Conservation (phyloP, 2,329 filamentous ascomycete species). For the Paraconiothyrium brasiliense region DNA sequence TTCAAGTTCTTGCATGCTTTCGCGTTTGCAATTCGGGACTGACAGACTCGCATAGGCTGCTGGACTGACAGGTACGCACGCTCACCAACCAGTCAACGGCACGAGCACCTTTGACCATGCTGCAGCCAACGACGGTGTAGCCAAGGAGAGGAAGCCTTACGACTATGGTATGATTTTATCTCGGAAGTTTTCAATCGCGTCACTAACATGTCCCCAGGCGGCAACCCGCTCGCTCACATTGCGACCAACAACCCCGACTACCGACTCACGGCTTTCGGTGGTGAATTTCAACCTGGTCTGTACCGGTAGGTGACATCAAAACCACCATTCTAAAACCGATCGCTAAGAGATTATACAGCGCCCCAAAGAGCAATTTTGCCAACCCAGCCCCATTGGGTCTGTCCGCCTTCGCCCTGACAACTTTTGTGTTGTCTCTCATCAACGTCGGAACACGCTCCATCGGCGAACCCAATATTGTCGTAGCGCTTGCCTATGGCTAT, state of each 20-base stretch:
- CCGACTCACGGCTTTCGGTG: slow-evolving; percentile 60
- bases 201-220: slow-evolving; percentile 38
- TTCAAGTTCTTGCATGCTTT: neutral
- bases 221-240: slow-evolving; percentile 62
- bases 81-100: slow-evolving; percentile 36
- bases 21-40: neutral
- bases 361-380: slow-evolving; percentile 59
- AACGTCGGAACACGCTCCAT: slow-evolving; percentile 57
- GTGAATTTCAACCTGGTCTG: slow-evolving; percentile 62
- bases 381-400: slow-evolving; percentile 70
- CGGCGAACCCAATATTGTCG: slow-evolving; percentile 56
- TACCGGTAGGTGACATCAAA: slow-evolving; percentile 44
- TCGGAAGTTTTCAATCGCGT: neutral
- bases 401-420: slow-evolving; percentile 72
- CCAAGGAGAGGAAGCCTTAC: slow-evolving; percentile 56
- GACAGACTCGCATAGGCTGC: neutral
- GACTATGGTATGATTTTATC: slow-evolving; percentile 51
- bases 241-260: slow-evolving; percentile 58
- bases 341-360: slow-evolving; percentile 20
- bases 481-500: slow-evolving; percentile 60
- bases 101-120: slow-evolving; percentile 51
- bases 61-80: slow-evolving; percentile 16
- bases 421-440: slow-evolving; percentile 66
- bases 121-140: slow-evolving; percentile 25
- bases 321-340: neutral